Percentiles rank a stretch among this genome's conserved stretches.
These are phyloP conservation scores for Ogataea nitratoaversa DNA, from an alignment of 805 yeast genomes.

Conservation along the genomic window DNA sequence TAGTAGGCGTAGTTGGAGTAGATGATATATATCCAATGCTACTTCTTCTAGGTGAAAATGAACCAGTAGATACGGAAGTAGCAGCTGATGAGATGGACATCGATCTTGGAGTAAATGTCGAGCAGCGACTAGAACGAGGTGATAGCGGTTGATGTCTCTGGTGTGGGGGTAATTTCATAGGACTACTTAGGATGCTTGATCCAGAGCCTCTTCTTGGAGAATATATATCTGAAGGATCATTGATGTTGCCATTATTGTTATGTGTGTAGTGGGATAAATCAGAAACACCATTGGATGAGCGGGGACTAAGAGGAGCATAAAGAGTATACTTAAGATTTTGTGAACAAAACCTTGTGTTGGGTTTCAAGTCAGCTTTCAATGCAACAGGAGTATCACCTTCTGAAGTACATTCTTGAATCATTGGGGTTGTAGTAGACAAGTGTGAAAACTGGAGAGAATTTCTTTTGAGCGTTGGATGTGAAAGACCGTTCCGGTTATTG, in stretches of 20 bases:
- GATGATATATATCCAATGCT: not conserved
- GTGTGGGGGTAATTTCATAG: not conserved
- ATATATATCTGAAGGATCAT: too few species aligned
- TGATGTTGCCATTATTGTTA: too few species aligned
- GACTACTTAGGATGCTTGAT: not conserved
- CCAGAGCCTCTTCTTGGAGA: not conserved
- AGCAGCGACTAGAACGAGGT: not conserved
- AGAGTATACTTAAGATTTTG: constrained; percentile 7
- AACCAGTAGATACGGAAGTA: not conserved
- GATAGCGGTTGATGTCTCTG: not conserved
- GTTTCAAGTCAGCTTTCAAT: not conserved
- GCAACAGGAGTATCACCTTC: constrained; percentile 7
- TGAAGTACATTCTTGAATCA: constrained; percentile 8
- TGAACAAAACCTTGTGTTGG: not conserved
- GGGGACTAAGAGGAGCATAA: constrained; percentile 6
- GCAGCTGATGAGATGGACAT: not conserved
- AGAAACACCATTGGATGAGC: too few species aligned
- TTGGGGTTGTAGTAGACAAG: constrained; percentile 8
- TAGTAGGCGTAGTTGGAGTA: not conserved
- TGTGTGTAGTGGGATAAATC: too few species aligned
- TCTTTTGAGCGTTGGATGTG: not conserved
- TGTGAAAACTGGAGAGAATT: not conserved
- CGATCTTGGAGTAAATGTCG: constrained; percentile 3
- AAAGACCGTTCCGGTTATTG: too few species aligned
- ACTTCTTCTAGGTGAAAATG: not conserved